Conservation (phyloP, 371 early-diverging fungal genomes). For the Blakeslea trispora region DNA sequence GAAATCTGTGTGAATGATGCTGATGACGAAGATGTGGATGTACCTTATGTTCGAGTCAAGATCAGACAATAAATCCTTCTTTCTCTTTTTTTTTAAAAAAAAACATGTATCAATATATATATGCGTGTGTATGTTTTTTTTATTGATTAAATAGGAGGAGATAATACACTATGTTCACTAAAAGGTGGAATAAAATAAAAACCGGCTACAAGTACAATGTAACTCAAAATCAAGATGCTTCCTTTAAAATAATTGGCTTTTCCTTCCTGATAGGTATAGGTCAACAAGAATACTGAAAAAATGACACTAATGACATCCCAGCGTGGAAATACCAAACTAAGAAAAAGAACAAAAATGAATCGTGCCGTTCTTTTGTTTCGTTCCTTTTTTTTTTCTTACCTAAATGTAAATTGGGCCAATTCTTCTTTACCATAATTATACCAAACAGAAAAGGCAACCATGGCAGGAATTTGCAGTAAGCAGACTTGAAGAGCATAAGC, state of each 20-base stretch:
- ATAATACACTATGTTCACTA: slow-evolving; percentile 20
- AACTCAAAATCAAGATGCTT: slow-evolving; percentile 83
- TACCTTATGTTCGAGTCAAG: slow-evolving; percentile 49
- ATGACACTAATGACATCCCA: slow-evolving; percentile 88
- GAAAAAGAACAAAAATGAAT: slow-evolving; percentile 2
- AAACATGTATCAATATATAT: too few relatives aligned
- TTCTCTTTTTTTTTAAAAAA: too few relatives aligned
- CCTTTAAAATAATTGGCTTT: slow-evolving; percentile 96
- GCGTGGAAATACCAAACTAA: slow-evolving; percentile 91
- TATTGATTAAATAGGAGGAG: background rate
- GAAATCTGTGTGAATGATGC: slow-evolving; percentile 88
- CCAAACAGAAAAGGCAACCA: slow-evolving; percentile 85
- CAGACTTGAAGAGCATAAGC: slow-evolving; percentile 96
- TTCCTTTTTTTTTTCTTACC: slow-evolving; percentile 45
- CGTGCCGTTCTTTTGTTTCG: slow-evolving; percentile 2
- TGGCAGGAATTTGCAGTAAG: slow-evolving; percentile 91
- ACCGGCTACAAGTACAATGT: slow-evolving; percentile 77
- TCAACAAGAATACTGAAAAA: slow-evolving; percentile 86
- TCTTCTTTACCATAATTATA: slow-evolving; percentile 56
- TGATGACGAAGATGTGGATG: slow-evolving; percentile 91
- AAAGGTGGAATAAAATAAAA: slow-evolving; percentile 73
- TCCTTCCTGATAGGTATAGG: slow-evolving; percentile 92
- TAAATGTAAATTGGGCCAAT: slow-evolving; percentile 41
- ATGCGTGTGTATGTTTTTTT: too few relatives aligned
- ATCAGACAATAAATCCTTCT: slow-evolving; percentile 42